Base-by-base conservation (phyloP, 495 filamentous ascomycete genomes). In the Aspergillus bertholletiae region DNA sequence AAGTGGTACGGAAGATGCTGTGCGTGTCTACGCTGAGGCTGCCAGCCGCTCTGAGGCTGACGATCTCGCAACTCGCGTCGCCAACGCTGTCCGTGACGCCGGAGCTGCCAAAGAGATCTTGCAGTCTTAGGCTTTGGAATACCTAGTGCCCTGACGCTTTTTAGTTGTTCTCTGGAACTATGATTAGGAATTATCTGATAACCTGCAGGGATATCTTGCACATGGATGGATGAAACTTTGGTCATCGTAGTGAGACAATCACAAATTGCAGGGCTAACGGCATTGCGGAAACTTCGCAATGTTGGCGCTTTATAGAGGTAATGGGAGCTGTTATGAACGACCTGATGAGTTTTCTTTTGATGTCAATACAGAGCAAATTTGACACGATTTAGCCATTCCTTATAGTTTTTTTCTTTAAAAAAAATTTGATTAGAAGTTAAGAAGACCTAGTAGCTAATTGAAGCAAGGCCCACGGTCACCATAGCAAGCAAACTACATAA, bases 21-120 rank as follows among this genome's bases (percentile, higher is more conserved):
- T 96, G 53, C 80, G 94, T 58, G 92, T 98, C 21, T 98, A 98
- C 70, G 92, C 92, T n/a, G 94, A 98, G 72, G 94, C 94, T 15
- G 90, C 88, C 7, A 92, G 86, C 54, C 83, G 86, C 49, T 84
- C 83, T 3, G 89, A 96, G 64, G 88, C 89, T 0, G 90, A 94
- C 62, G 90, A 95, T 65, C 80, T 96, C 39, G 91, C 91, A 35
- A 86, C 84, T 46, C 85, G 90, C 57, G 89, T 96, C 28, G 85
- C 88, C 5, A 80, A 82, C 43, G 82, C 94, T 49, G 87, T 96
- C 5, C 66, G 71, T 48, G 74, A 77, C 49, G 74, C 73, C 18
- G 71, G 73, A 28, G 56, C 49, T 8, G 55, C 63, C 45, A 66
- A 69, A 27, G 59, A 65, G 22, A 56, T 47, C 51, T 40, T 54